Evolutionary conservation across 179 eudicot genomes (phyloP), one percentile per base, ranked within the genome.

Genomic region (Actinidia polygama): DNA sequence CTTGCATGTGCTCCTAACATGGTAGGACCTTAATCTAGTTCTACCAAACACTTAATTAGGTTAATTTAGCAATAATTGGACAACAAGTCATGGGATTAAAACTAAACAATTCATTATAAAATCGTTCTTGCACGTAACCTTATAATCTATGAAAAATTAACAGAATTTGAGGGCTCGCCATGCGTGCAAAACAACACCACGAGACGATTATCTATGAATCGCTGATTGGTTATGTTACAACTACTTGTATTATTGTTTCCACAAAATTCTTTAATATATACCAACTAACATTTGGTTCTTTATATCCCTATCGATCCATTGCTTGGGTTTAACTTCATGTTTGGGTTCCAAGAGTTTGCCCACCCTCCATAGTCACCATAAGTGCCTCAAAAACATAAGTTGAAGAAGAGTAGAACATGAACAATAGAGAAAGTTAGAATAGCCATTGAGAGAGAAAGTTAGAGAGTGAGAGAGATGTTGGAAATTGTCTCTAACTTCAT

Each of bases 281-380:
- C 9, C 40, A 6, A 63, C 68, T 36, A 36, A 24, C 70, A 64
- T 9, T 64, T 24, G 36, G 12, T 11, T 10, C 7, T 23, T n/a
- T 23, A 64, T 64, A 40, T 64, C 70, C 70, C 70, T 23, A 64
- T 64, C 70, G 16, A 24, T n/a, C 70, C 70, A 1, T 24, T 64
- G 36, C 44, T 64, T n/a, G n/a, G n/a, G n/a, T n/a, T n/a, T n/a
- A n/a, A n/a, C n/a, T n/a, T n/a, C n/a, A n/a, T n/a, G n/a, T n/a
- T n/a, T n/a, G n/a, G n/a, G n/a, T n/a, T n/a, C n/a, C n/a, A n/a
- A n/a, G n/a, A n/a, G n/a, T n/a, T n/a, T n/a, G n/a, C 85, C 95
- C 97, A 93, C 5, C 91, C 89, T 8, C 92, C 92, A 78, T 90
- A 87, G 69, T 73, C 89, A 15, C 82, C 92, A 23, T 79, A 82